phyloP scores from a whole-genome alignment of 805 yeast species.

The Wickerhamomyces mucosus region DNA sequence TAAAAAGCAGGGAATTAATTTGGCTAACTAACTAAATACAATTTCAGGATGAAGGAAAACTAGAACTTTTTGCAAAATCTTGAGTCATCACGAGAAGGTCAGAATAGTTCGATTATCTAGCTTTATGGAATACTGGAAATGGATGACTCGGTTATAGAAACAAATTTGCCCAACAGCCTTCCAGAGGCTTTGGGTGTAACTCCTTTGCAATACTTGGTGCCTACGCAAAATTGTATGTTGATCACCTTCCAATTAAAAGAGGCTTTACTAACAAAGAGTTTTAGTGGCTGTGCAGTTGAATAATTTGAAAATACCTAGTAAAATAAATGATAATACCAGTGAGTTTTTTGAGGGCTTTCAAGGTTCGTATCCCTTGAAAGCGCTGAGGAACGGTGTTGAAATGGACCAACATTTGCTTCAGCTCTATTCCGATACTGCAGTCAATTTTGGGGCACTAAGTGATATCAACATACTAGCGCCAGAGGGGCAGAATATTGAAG shows the following conservation, averaged over 20 bases:
- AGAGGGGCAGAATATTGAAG: background rate
- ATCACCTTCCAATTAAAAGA: background rate
- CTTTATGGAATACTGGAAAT: too few relatives aligned
- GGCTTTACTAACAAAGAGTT: conserved; percentile 3
- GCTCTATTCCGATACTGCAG: background rate
- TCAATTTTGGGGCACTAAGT: conserved; percentile 3
- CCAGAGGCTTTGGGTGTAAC: conserved; percentile 22
- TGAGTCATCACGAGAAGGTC: too few relatives aligned
- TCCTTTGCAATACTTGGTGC: conserved; percentile 29
- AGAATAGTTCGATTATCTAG: too few relatives aligned
- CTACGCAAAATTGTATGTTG: conserved; percentile 29
- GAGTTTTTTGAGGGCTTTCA: conserved; percentile 2
- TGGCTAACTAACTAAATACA: too few relatives aligned
- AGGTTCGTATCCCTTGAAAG: too few relatives aligned
- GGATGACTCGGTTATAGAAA: too few relatives aligned
- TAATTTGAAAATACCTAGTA: background rate
- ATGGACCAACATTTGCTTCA: background rate
- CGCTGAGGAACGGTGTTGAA: conserved; percentile 1
- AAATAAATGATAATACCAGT: conserved; percentile 1
- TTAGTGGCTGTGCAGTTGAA: conserved; percentile 5
- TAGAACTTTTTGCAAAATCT: too few relatives aligned
- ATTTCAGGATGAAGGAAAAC: too few relatives aligned
- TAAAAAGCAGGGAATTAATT: too few relatives aligned
- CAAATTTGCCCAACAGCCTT: conserved; percentile 13
- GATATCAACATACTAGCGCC: background rate